A percentile compares a stretch with the other conserved stretches of the same genome.
Evolutionary conservation across 805 yeast species (phyloP).

Genomic region (Starmerella gropengiesseri): DNA sequence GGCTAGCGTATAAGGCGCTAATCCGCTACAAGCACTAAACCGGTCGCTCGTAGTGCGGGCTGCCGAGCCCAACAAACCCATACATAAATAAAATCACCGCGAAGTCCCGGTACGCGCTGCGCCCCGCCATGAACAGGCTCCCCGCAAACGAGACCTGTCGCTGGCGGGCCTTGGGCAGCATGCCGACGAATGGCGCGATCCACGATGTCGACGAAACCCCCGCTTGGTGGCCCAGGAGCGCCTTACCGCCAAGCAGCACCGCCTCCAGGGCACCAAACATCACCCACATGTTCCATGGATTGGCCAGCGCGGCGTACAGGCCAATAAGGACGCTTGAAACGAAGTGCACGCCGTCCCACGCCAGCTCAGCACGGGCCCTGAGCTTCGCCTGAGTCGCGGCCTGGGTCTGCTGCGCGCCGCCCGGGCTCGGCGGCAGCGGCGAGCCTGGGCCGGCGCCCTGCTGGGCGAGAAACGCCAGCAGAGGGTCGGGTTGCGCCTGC

Average conservation of each 20-base stretch:
- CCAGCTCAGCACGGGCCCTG: constrained; percentile 5
- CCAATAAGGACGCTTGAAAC: constrained; percentile 21
- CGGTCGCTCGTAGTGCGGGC: constrained; percentile 10
- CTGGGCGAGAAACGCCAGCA: constrained; percentile 7
- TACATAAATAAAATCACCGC: constrained; percentile 26
- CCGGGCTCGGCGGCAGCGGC: not conserved
- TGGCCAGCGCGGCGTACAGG: constrained; percentile 19
- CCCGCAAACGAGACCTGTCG: constrained; percentile 22
- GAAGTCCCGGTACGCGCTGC: constrained; percentile 24
- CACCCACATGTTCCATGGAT: constrained; percentile 20
- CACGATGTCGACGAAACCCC: constrained; percentile 21
- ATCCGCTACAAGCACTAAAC: not conserved
- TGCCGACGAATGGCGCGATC: constrained; percentile 24
- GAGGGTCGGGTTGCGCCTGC: constrained; percentile 4
- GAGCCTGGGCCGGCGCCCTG: not conserved
- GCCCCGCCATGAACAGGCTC: constrained; percentile 14
- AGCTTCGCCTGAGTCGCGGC: constrained; percentile 3
- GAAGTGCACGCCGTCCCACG: constrained; percentile 21
- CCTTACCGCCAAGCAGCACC: constrained; percentile 22
- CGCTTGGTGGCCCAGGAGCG: constrained; percentile 22
- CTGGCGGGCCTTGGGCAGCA: constrained; percentile 26
- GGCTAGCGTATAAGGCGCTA: not conserved
- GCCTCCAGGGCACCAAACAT: constrained; percentile 24
- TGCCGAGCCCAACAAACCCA: constrained; percentile 20
- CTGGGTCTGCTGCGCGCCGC: not conserved